These are phyloP conservation scores for Solanum hybrid DNA, from an alignment of 305 asterid genomes.

Conservation along the genomic window DNA sequence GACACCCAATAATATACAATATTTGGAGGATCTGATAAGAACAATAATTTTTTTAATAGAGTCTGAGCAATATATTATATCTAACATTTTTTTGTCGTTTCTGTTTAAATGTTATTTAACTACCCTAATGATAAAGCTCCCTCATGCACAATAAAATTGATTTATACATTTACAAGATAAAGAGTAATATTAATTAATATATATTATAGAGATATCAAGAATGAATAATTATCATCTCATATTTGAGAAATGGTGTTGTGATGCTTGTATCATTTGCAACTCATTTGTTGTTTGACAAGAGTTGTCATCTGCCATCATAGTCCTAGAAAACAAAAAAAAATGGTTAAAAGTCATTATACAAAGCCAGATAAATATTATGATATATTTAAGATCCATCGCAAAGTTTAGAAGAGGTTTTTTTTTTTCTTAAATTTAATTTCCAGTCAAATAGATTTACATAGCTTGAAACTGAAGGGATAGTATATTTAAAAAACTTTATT, in stretches of 20 bases:
- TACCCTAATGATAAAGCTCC: not conserved
- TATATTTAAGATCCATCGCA: not conserved
- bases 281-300: slow-evolving; percentile 81
- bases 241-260: slow-evolving; percentile 69
- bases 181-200: not conserved
- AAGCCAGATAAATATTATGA: not conserved
- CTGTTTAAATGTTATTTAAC: not conserved
- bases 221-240: slow-evolving; percentile 25
- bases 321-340: slow-evolving; percentile 31
- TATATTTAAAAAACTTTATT: not conserved
- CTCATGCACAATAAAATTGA: slow-evolving; percentile 23
- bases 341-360: not conserved
- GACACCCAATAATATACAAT: not conserved
- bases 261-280: slow-evolving; percentile 66
- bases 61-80: not conserved
- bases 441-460: not conserved
- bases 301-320: slow-evolving; percentile 47
- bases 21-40: not conserved
- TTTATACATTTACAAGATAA: slow-evolving; percentile 40
- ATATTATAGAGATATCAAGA: slow-evolving; percentile 5
- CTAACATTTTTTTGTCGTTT: not conserved
- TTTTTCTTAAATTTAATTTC: not conserved
- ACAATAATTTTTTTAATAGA: not conserved
- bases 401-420: not conserved
- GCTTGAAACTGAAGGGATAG: not conserved